Percentiles rank a stretch among this genome's conserved stretches.
phyloP scores from a whole-genome alignment of 306 rosid genomes.

The Benincasa hispida region DNA sequence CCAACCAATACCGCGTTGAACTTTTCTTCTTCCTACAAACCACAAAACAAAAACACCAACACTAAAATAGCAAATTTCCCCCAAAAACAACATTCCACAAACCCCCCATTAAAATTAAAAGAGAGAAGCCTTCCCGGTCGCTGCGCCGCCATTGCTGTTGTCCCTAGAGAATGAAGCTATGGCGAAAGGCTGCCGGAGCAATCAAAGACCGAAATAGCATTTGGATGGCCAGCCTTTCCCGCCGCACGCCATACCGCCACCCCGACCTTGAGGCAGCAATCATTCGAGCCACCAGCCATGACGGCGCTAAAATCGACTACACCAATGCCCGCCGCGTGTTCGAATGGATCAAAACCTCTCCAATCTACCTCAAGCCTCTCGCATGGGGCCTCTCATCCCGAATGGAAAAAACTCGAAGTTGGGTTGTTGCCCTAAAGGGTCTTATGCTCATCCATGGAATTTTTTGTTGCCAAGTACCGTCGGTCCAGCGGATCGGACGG shows the following conservation, averaged over 20 bases:
- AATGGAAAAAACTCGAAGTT: conserved; percentile 49
- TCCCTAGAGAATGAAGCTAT: conserved; percentile 40
- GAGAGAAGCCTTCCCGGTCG: not conserved
- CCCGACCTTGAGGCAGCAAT: conserved; percentile 47
- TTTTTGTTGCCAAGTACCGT: conserved; percentile 34
- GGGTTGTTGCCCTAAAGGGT: conserved; percentile 81
- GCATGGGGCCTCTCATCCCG: conserved; percentile 32
- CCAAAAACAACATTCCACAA: not conserved
- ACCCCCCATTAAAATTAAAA: not conserved
- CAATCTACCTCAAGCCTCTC: conserved; percentile 42
- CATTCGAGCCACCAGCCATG: conserved; percentile 85
- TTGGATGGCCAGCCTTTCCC: conserved; percentile 32
- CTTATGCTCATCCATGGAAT: conserved; percentile 80
- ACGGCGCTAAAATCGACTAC: conserved; percentile 32
- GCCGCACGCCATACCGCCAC: conserved; percentile 31
- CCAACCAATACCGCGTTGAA: not conserved
- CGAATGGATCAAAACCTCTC: conserved; percentile 55
- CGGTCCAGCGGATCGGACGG: conserved; percentile 38
- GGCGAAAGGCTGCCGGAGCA: conserved; percentile 49
- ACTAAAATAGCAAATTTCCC: not conserved
- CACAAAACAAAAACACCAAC: not conserved
- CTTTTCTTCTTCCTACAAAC: not conserved
- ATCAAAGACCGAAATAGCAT: conserved; percentile 71
- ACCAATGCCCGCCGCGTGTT: conserved; percentile 56
- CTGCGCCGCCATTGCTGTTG: not conserved